Evolutionary conservation across 2,329 filamentous ascomycete genomes (phyloP).

Genomic region (Pezicula radicicola): DNA sequence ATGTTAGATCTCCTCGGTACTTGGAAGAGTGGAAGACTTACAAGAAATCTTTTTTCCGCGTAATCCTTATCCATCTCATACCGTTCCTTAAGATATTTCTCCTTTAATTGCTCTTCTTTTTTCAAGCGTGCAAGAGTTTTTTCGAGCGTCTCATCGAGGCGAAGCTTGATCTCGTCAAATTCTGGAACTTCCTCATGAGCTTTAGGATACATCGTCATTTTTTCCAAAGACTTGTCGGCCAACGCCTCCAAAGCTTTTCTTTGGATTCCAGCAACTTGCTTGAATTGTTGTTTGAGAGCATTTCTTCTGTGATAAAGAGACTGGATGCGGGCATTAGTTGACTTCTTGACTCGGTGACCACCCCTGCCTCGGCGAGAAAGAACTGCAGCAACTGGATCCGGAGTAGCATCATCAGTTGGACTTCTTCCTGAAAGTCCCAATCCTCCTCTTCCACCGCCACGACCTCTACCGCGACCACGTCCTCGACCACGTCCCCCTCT

Average conservation of each 20-base stretch:
- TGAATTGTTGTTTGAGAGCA: constrained; percentile 23
- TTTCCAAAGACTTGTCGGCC: constrained; percentile 23
- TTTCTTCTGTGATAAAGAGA: constrained; percentile 23
- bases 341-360: constrained; percentile 24
- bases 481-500: constrained; percentile 19
- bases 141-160: constrained; percentile 14
- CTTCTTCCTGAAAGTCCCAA: neutral
- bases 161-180: constrained; percentile 17
- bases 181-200: constrained; percentile 25
- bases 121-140: constrained; percentile 12
- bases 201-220: constrained; percentile 16
- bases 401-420: neutral
- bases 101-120: constrained; percentile 5
- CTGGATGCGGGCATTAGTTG: constrained; percentile 22
- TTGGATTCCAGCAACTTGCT: constrained; percentile 19
- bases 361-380: constrained; percentile 10
- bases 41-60: constrained; percentile 13
- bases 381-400: neutral
- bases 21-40: constrained; percentile 10
- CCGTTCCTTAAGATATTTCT: constrained; percentile 8
- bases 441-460: constrained; percentile 2
- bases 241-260: constrained; percentile 19
- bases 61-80: constrained; percentile 12
- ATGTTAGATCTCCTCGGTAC: constrained; percentile 5
- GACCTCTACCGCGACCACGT: constrained; percentile 16